Percentiles rank a stretch among this genome's conserved stretches.
These are phyloP conservation scores for Polytolypa hystricis DNA, from an alignment of 2,329 filamentous ascomycete genomes.

Conservation along the genomic window DNA sequence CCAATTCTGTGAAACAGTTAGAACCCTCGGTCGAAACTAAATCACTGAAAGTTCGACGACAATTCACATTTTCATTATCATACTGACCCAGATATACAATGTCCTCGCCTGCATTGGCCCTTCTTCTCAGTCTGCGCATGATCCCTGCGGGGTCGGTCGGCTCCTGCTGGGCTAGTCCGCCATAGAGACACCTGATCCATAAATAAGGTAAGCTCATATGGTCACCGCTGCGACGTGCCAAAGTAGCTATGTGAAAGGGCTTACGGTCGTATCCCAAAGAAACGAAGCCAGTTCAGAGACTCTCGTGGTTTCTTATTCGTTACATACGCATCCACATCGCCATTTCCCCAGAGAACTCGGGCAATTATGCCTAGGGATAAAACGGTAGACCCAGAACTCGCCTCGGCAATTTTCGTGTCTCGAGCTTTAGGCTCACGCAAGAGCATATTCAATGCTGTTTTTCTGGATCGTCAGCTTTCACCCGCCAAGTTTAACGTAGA, in stretches of 20 bases:
- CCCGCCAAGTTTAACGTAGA: background rate
- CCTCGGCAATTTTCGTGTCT: slow-evolving; percentile 46
- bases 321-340: slow-evolving; percentile 44
- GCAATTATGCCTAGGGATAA: slow-evolving; percentile 49
- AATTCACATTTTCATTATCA: slow-evolving; percentile 40
- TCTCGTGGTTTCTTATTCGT: slow-evolving; percentile 48
- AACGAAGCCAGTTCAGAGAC: slow-evolving; percentile 46
- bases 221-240: too few species aligned
- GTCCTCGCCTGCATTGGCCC: slow-evolving; percentile 32
- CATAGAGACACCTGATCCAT: slow-evolving; percentile 42
- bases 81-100: slow-evolving; percentile 48
- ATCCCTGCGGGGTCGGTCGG: slow-evolving; percentile 43
- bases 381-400: slow-evolving; percentile 52
- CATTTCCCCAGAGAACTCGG: slow-evolving; percentile 40
- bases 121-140: slow-evolving; percentile 37
- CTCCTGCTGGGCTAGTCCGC: slow-evolving; percentile 49
- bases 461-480: background rate
- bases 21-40: background rate
- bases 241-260: too few species aligned
- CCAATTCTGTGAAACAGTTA: slow-evolving; percentile 25
- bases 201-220: too few species aligned
- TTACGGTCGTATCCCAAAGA: too few species aligned
- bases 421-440: slow-evolving; percentile 31
- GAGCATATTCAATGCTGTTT: slow-evolving; percentile 41
- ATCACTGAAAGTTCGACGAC: too few species aligned